These are phyloP conservation scores for Cladorrhinum sp. DNA, from an alignment of 2,329 filamentous ascomycete genomes.

Conservation along the genomic window DNA sequence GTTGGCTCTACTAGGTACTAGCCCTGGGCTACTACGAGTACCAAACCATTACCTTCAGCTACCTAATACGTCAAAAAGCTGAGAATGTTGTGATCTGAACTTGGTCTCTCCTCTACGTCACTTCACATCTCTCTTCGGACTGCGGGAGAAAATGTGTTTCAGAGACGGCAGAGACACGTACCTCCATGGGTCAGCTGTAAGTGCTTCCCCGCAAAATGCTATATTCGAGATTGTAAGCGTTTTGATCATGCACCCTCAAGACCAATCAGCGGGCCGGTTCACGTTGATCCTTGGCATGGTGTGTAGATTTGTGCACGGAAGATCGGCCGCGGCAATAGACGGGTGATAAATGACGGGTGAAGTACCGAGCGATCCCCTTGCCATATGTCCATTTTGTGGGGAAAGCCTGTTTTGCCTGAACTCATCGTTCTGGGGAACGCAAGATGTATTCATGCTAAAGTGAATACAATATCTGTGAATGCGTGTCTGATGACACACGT, in stretches of 20 bases:
- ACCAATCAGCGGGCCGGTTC: constrained; percentile 13
- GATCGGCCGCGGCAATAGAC: neutral
- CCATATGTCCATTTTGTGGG: neutral
- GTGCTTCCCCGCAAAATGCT: constrained; percentile 10
- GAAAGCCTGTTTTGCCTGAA: neutral
- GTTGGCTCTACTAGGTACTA: no score
- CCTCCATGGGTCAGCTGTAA: neutral
- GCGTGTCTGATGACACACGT: no score
- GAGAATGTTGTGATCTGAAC: neutral
- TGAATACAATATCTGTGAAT: neutral
- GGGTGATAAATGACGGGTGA: neutral
- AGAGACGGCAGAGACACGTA: neutral
- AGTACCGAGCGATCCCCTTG: neutral
- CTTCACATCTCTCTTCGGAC: neutral
- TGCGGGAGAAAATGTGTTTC: neutral
- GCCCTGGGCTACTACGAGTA: no score
- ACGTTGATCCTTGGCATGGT: constrained; percentile 16
- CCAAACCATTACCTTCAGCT: neutral
- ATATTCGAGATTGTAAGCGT: constrained; percentile 9
- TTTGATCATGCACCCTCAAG: constrained; percentile 1
- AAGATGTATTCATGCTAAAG: neutral
- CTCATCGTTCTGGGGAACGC: neutral
- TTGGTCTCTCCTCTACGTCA: neutral
- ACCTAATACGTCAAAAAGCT: neutral
- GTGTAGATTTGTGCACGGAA: neutral